Evolutionary conservation across 306 rosid genomes (phyloP).

Genomic region (Cicer chorassanicum): DNA sequence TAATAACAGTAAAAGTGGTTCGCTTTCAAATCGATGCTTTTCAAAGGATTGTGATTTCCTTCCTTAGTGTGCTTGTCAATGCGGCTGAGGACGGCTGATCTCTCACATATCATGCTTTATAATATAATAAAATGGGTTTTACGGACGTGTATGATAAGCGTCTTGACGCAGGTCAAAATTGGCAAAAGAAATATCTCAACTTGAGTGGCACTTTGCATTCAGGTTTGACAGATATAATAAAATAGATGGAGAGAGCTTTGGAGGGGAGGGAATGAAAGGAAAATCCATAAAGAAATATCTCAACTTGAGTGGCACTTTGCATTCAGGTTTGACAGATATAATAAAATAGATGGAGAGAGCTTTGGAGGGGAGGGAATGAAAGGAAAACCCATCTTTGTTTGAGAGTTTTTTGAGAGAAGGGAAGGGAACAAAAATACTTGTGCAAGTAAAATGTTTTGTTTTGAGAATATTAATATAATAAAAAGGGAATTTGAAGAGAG

Average conservation of each 20-base stretch:
- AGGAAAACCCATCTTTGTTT: not conserved
- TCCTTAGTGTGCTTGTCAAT: not conserved
- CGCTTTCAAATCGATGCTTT: constrained; percentile 30
- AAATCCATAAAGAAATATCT: not conserved
- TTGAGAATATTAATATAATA: too few relatives aligned
- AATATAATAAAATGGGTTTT: constrained; percentile 1
- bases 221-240: not conserved
- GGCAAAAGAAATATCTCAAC: not conserved
- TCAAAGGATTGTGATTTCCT: constrained; percentile 24
- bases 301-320: not conserved
- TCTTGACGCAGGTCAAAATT: not conserved
- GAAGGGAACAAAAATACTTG: not conserved
- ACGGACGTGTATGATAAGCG: not conserved
- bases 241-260: not conserved
- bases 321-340: not conserved
- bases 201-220: not conserved
- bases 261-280: not conserved
- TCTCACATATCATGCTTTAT: constrained; percentile 21
- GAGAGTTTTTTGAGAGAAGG: not conserved
- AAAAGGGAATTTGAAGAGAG: too few relatives aligned
- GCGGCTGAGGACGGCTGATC: constrained; percentile 18
- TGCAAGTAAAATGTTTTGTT: too few relatives aligned
- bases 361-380: not conserved
- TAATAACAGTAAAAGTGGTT: constrained; percentile 52
- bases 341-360: not conserved